A percentile compares a stretch with the other conserved stretches of the same genome.
Evolutionary conservation across 106 monocot genomes (phyloP).

Genomic region (Posidonia australis): DNA sequence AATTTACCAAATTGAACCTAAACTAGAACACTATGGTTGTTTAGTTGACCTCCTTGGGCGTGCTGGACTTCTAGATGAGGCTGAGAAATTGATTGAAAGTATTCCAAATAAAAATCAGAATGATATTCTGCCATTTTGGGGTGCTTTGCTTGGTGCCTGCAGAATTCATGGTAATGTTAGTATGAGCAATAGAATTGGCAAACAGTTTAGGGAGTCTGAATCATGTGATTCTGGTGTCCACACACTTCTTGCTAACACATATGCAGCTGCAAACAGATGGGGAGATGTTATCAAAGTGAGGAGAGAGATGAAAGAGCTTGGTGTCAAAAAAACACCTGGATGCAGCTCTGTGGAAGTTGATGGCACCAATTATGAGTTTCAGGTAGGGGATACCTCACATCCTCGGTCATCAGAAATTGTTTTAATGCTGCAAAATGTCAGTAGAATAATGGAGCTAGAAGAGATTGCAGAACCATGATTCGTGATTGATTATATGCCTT

Average conservation of each 20-base stretch:
- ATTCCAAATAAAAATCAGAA: slow-evolving; percentile 8
- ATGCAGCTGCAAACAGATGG: slow-evolving; percentile 32
- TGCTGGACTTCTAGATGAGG: slow-evolving; percentile 44
- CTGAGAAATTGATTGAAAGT: slow-evolving; percentile 27
- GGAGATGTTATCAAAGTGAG: slow-evolving; percentile 28
- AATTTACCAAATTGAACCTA: slow-evolving; percentile 32
- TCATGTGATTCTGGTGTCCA: slow-evolving; percentile 15
- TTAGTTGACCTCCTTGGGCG: slow-evolving; percentile 53
- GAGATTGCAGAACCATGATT: neutral
- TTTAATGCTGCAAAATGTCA: slow-evolving; percentile 6
- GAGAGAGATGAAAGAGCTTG: slow-evolving; percentile 24
- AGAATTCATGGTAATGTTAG: slow-evolving; percentile 33
- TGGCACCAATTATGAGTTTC: slow-evolving; percentile 29
- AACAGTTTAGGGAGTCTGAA: slow-evolving; percentile 9
- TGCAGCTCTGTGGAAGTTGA: slow-evolving; percentile 43
- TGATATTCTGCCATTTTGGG: slow-evolving; percentile 31
- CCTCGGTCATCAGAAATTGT: neutral
- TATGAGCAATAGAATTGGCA: slow-evolving; percentile 12
- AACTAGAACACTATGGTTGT: slow-evolving; percentile 46
- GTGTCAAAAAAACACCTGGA: slow-evolving; percentile 35
- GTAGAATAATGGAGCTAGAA: slow-evolving; percentile 11
- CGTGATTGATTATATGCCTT: too few species aligned
- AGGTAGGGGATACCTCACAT: slow-evolving; percentile 26
- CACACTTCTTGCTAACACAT: slow-evolving; percentile 30
- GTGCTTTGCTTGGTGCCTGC: slow-evolving; percentile 50